Percentiles rank a stretch among this genome's conserved stretches.
phyloP scores from a whole-genome alignment of 2,329 filamentous ascomycete species.

The Pyrenophora seminiperda region DNA sequence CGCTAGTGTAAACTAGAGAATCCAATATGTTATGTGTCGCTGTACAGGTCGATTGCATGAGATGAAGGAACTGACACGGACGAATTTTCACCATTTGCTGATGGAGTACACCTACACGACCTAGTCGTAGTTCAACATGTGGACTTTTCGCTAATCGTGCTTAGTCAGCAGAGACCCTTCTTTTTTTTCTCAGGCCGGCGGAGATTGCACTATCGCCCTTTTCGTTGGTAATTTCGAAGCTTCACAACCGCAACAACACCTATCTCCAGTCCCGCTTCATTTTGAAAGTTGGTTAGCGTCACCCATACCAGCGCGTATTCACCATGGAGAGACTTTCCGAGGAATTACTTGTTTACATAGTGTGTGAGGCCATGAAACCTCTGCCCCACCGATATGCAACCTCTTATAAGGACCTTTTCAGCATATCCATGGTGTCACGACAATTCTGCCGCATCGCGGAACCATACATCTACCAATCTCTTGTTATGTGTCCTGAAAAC shows the following conservation, averaged over 20 bases:
- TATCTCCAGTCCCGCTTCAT: neutral
- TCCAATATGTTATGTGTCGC: neutral
- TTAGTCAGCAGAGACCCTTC: neutral
- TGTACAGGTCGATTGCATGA: constrained; percentile 23
- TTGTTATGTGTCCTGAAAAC: neutral
- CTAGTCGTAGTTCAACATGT: constrained; percentile 20
- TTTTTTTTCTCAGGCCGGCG: neutral
- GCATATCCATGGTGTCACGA: constrained; percentile 12
- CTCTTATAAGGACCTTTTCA: constrained; percentile 6
- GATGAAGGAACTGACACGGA: constrained; percentile 18
- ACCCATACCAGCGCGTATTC: neutral
- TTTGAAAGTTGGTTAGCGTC: neutral
- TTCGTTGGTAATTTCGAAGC: neutral
- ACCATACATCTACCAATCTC: constrained; percentile 11
- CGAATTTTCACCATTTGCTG: constrained; percentile 8
- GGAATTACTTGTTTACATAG: constrained; percentile 16
- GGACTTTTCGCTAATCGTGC: constrained; percentile 2
- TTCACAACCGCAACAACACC: neutral
- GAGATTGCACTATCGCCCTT: too few relatives aligned
- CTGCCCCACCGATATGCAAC: constrained; percentile 1
- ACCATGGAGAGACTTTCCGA: constrained; percentile 15
- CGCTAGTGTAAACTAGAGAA: too few relatives aligned
- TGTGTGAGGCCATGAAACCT: constrained; percentile 4
- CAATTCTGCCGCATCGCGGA: constrained; percentile 12
- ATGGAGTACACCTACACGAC: too few relatives aligned